Evolutionary conservation across 805 yeast genomes (phyloP).

Genomic region (Saccharomycopsis fermentans): DNA sequence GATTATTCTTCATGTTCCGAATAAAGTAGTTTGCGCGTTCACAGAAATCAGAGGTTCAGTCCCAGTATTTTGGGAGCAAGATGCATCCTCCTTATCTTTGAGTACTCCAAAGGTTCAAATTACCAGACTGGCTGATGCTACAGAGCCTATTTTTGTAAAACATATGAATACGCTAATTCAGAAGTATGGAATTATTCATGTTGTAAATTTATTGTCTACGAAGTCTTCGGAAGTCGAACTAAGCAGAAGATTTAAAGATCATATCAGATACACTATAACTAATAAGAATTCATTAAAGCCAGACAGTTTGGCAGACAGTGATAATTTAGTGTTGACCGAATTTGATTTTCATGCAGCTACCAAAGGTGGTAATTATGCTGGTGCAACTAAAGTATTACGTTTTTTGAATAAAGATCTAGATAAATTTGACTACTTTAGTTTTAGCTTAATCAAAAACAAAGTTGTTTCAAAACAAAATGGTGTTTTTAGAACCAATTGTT

Average conservation of each 20-base stretch:
- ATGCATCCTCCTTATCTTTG: constrained; percentile 58
- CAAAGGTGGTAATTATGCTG: constrained; percentile 79
- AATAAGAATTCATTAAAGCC: neutral
- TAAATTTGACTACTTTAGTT: constrained; percentile 75
- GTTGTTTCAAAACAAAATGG: constrained; percentile 75
- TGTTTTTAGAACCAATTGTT: constrained; percentile 89
- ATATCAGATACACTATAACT: constrained; percentile 27
- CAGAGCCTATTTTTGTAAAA: constrained; percentile 78
- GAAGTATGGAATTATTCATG: constrained; percentile 80
- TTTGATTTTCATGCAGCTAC: constrained; percentile 95
- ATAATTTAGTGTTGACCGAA: constrained; percentile 51
- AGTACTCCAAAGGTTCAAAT: constrained; percentile 70
- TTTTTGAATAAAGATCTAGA: constrained; percentile 54
- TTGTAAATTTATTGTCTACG: constrained; percentile 77
- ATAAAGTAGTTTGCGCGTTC: constrained; percentile 54
- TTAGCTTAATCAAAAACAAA: constrained; percentile 46
- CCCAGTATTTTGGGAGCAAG: constrained; percentile 98
- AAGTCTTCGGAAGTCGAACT: constrained; percentile 70
- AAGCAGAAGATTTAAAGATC: constrained; percentile 53
- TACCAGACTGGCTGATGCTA: constrained; percentile 83
- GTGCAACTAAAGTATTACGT: constrained; percentile 62
- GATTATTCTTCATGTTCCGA: constrained; percentile 49
- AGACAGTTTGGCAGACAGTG: constrained; percentile 21
- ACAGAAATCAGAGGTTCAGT: constrained; percentile 92
- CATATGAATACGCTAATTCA: constrained; percentile 65